Base-by-base conservation (phyloP, 2,329 filamentous ascomycete species). In the Onygena corvina region DNA sequence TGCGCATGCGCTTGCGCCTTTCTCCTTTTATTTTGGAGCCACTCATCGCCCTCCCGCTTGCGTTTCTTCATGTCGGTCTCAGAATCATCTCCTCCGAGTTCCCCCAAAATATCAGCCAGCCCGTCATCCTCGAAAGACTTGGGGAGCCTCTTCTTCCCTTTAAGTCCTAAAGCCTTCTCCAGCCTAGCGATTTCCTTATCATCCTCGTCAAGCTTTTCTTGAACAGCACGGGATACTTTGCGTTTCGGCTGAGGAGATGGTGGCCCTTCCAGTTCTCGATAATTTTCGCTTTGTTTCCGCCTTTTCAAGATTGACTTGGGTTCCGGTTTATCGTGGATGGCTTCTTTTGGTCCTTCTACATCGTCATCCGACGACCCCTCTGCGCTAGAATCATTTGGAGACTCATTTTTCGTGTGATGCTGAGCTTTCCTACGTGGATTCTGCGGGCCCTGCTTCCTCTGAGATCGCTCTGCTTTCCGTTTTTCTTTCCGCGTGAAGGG, bases 101-200 rank as follows among this genome's bases (percentile, higher is more conserved):
- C 84, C 6, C 79, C 83, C 16, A 95, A 69, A 2, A 98, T 66
- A 49, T 85, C 83, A 35, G 82, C 86, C 1, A 96, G 69, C 0
- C 88, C 90, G 60, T 95, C 89, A 4, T 94, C 85, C 16, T 79
- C 76, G 58, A 89, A 87, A 0, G 80, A 73, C 56, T 84, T 83
- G 0, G 82, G 81, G 3, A 86, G 65, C 27, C 77, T 81, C 60
- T 87, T 93, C 52, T 83, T 83, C 20, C 80, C 79, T 61, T 82
- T 86, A 4, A 61, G 75, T 0, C 92, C 90, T 2, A 98, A 70
- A 60, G 86, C 93, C 64, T 83, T 88, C 68, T 98, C 92, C 27
- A 95, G 71, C 2, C 81, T 81, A 16, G 83, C 82, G 57, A 98
- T 96, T 58, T 94, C 87, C 1, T 81, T 85, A 60, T 96, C 88